Evolutionary conservation across 2,329 filamentous ascomycete species (phyloP), one percentile per base, ranked within the genome.

Genomic region (Aspergillus oerlinghausenensis): DNA sequence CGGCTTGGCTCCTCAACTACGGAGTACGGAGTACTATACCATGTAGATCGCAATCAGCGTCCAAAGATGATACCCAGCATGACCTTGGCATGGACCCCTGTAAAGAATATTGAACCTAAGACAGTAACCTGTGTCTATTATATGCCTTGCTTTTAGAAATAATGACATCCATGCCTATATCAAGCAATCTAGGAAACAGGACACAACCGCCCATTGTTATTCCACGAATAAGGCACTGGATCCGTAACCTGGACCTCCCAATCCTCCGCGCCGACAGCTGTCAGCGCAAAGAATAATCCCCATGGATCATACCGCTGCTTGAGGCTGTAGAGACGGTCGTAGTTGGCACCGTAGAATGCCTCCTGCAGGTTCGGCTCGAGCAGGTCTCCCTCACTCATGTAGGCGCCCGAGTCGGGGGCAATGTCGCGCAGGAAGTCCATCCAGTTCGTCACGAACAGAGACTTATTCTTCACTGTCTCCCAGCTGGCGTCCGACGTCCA

Each of bases 231-330:
- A 17, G 61, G 66, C 52, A 69, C 60, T 1, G 65, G 62, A 54
- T 64, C 64, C 54, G 71, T 59, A 5, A 65, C 70, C 4, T 66
- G 68, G 7, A 77, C 70, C 23, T 63, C 65, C 80, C 80, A 84
- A n/a, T 63, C 61, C 57, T 84, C 82, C 57, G 79, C 82, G 0
- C 81, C 82, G 2, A 85, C 81, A 3, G 70, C 78, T 17, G 74
- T 79, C 3, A 61, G 66, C 1, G 73, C 78, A 57, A 81, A 84
- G 54, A 85, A 81, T 5, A 84, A 56, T 1, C 67, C 62, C 0
- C 70, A 64, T 0, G 78, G 79, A 59, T 85, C 83, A 60, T 78
- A 84, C 63, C 75, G 78, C 35, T 71, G 63, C 75, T 86, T 85
- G 28, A 84, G 72, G 9, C 55, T 47, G 19, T 62, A 65, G 43